Percentiles rank a stretch among this genome's conserved stretches.
phyloP scores from a whole-genome alignment of 306 rosid genomes.

The Vigna trinervia region DNA sequence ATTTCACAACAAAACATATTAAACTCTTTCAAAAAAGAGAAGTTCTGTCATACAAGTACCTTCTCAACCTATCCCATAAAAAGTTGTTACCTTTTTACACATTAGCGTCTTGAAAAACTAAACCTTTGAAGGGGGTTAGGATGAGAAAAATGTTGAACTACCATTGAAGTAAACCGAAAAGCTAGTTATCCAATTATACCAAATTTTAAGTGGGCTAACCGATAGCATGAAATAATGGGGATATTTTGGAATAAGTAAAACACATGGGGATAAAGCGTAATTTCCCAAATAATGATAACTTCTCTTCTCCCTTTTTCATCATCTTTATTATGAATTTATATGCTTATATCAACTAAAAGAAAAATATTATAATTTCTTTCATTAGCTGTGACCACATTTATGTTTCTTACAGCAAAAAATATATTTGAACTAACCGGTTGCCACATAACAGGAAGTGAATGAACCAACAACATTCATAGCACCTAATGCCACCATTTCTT shows the following conservation, averaged over 20 bases:
- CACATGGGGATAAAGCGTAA: not conserved
- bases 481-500: constrained; percentile 97
- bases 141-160: not conserved
- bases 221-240: not conserved
- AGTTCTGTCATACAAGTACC: not conserved
- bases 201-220: not conserved
- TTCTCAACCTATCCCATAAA: not conserved
- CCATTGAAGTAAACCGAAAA: not conserved
- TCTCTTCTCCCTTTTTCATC: not conserved
- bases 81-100: not conserved
- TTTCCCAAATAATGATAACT: not conserved
- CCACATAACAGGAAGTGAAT: constrained; percentile 94
- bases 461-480: constrained; percentile 93
- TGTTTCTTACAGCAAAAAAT: not conserved
- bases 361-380: not conserved
- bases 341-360: not conserved
- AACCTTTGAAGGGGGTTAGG: not conserved
- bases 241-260: not conserved
- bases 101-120: not conserved
- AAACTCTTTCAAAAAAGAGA: too few species aligned
- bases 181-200: not conserved
- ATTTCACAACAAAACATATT: too few species aligned
- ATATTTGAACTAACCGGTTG: constrained; percentile 72
- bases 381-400: not conserved
- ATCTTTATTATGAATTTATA: not conserved